Conservation (phyloP, 1,139 yeast species). For the Zygotorulaspora mrakii region DNA sequence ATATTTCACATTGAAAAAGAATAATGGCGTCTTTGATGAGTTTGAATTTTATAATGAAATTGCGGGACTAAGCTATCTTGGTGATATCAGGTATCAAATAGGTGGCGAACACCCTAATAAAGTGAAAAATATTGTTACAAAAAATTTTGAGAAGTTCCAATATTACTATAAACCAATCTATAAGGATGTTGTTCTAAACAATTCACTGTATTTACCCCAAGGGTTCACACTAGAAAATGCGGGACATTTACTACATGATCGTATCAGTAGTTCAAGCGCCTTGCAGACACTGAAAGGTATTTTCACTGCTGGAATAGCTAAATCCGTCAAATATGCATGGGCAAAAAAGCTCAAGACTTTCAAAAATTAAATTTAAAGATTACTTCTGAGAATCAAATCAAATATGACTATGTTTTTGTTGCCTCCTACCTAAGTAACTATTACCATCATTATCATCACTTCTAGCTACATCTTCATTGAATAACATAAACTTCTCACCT, state of each 20-base stretch:
- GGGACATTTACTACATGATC: constrained; percentile 46
- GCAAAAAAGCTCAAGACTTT: constrained; percentile 52
- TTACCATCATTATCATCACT: too few species aligned
- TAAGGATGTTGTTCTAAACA: constrained; percentile 42
- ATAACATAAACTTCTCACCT: too few species aligned
- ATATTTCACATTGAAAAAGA: constrained; percentile 47
- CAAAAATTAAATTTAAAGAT: constrained; percentile 4
- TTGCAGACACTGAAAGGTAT: constrained; percentile 80
- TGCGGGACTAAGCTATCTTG: constrained; percentile 78
- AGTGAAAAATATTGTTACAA: constrained; percentile 74
- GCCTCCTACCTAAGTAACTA: not conserved
- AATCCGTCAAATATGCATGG: constrained; percentile 70
- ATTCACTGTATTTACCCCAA: constrained; percentile 38
- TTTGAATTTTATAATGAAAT: constrained; percentile 68
- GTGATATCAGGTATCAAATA: constrained; percentile 81
- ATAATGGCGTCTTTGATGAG: constrained; percentile 50
- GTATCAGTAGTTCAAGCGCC: constrained; percentile 66
- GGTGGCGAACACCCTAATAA: constrained; percentile 94
- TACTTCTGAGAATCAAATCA: not conserved
- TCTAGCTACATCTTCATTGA: too few species aligned
- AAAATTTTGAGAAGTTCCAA: constrained; percentile 68
- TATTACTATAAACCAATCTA: constrained; percentile 66
- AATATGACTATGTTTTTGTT: too few species aligned
- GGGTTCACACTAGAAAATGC: constrained; percentile 40
- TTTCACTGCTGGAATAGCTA: constrained; percentile 76